Percentiles rank a stretch among this genome's conserved stretches.
phyloP scores from a whole-genome alignment of 2,329 filamentous ascomycete species.

The Microcyclospora tardicrescens region DNA sequence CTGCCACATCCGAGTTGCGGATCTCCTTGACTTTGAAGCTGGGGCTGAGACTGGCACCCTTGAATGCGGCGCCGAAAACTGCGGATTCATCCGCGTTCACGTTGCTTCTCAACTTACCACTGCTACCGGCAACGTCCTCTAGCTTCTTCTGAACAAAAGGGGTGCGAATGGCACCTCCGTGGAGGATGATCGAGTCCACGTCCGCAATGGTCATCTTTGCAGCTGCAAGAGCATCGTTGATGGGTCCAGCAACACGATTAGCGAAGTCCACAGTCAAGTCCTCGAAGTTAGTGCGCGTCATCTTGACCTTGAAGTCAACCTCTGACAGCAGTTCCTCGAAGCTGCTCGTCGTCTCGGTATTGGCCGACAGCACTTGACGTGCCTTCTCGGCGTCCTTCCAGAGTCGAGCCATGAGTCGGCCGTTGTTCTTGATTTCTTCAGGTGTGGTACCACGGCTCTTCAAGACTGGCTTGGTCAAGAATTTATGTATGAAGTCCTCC shows the following conservation, averaged over 20 bases:
- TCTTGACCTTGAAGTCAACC: slow-evolving; percentile 84
- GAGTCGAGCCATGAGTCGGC: slow-evolving; percentile 77
- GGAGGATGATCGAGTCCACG: slow-evolving; percentile 80
- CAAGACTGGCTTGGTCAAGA: slow-evolving; percentile 52
- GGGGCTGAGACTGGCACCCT: slow-evolving; percentile 79
- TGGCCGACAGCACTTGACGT: slow-evolving; percentile 85
- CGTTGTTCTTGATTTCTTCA: slow-evolving; percentile 57
- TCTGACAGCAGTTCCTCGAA: slow-evolving; percentile 90
- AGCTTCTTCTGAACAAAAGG: slow-evolving; percentile 88
- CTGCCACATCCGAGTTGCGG: slow-evolving; percentile 60
- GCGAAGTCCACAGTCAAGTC: slow-evolving; percentile 56
- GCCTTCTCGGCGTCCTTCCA: slow-evolving; percentile 81
- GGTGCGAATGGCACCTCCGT: slow-evolving; percentile 79
- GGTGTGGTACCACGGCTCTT: slow-evolving; percentile 51
- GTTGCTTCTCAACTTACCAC: slow-evolving; percentile 75
- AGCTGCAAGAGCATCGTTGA: slow-evolving; percentile 60
- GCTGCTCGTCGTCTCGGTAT: slow-evolving; percentile 63
- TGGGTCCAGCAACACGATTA: slow-evolving; percentile 52
- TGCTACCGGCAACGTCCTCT: slow-evolving; percentile 57
- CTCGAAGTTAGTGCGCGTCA: slow-evolving; percentile 70
- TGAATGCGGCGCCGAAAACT: slow-evolving; percentile 90
- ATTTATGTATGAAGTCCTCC: slow-evolving; percentile 73
- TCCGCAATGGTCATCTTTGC: slow-evolving; percentile 63
- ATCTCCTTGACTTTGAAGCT: slow-evolving; percentile 99
- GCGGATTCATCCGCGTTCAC: slow-evolving; percentile 96